Conservation (phyloP, 2,329 filamentous ascomycete genomes). For the Verticillium isaacii region DNA sequence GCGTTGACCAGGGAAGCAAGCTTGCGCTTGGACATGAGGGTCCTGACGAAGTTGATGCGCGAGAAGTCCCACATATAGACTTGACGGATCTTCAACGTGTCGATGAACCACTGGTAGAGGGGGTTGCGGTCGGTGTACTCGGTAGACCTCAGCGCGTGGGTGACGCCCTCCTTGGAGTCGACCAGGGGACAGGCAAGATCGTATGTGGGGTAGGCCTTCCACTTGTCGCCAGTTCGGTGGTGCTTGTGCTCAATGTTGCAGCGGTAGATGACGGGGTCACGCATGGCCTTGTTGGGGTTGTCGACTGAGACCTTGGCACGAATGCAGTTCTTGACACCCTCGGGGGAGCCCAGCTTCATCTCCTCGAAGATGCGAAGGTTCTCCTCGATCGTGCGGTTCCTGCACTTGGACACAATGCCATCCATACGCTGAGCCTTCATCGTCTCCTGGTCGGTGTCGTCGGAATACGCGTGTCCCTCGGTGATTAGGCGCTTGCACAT, state of each 20-base stretch:
- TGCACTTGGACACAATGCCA: constrained; percentile 74
- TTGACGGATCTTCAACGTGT: constrained; percentile 66
- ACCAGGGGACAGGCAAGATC: constrained; percentile 82
- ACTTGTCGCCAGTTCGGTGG: constrained; percentile 72
- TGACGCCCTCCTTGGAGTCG: constrained; percentile 76
- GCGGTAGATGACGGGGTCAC: constrained; percentile 95
- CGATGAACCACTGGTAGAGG: constrained; percentile 82
- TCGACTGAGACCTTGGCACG: constrained; percentile 90
- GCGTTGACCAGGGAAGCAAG: constrained; percentile 76
- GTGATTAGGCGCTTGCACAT: constrained; percentile 80
- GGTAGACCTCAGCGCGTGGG: constrained; percentile 76
- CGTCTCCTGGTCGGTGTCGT: constrained; percentile 85
- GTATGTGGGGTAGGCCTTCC: constrained; percentile 87
- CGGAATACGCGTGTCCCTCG: constrained; percentile 84
- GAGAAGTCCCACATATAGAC: constrained; percentile 85
- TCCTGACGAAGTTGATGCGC: constrained; percentile 78
- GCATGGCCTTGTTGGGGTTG: constrained; percentile 90
- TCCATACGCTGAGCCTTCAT: constrained; percentile 84
- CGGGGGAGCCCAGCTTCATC: constrained; percentile 82
- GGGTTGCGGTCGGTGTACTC: constrained; percentile 86
- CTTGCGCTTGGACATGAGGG: constrained; percentile 81
- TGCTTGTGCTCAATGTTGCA: constrained; percentile 68
- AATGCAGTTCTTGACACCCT: constrained; percentile 83
- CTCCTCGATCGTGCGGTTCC: constrained; percentile 75
- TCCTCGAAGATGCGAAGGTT: constrained; percentile 81